phyloP scores from a whole-genome alignment of 768 basidiomycete genomes.

The Trametes villosa region DNA sequence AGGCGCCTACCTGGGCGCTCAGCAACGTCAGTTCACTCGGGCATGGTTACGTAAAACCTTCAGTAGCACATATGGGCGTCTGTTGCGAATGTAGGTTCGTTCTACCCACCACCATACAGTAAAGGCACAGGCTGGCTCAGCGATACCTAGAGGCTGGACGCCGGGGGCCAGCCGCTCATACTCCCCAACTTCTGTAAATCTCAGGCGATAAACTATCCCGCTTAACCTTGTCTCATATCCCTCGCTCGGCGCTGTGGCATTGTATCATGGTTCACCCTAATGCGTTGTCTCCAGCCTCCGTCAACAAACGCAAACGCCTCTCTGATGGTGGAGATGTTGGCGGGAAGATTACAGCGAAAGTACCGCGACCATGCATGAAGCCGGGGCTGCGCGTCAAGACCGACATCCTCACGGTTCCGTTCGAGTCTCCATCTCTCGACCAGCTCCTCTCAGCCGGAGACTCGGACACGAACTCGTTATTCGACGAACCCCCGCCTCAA shows the following conservation, averaged over 20 bases:
- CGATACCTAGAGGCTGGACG: too few species aligned
- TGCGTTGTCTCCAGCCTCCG: background rate
- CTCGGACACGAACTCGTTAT: slow-evolving; percentile 48
- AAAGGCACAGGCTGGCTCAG: too few species aligned
- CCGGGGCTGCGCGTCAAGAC: slow-evolving; percentile 13
- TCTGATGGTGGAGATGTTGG: background rate
- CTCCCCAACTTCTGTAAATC: too few species aligned
- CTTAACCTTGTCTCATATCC: background rate
- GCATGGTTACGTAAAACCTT: slow-evolving; percentile 11
- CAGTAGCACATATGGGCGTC: background rate
- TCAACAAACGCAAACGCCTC: slow-evolving; percentile 14
- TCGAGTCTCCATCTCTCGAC: slow-evolving; percentile 6
- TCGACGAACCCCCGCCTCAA: slow-evolving; percentile 45
- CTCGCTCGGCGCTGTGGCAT: too few species aligned
- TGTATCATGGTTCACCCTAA: background rate
- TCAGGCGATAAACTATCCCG: too few species aligned
- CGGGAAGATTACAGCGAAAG: background rate
- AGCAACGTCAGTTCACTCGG: background rate
- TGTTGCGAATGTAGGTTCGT: too few species aligned
- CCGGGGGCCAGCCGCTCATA: too few species aligned
- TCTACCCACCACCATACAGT: too few species aligned
- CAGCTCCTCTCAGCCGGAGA: slow-evolving; percentile 8
- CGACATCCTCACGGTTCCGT: background rate
- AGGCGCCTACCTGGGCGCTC: too few species aligned
- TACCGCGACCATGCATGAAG: background rate